phyloP scores from a whole-genome alignment of 805 yeast species.

The Huiozyma naganishii region DNA sequence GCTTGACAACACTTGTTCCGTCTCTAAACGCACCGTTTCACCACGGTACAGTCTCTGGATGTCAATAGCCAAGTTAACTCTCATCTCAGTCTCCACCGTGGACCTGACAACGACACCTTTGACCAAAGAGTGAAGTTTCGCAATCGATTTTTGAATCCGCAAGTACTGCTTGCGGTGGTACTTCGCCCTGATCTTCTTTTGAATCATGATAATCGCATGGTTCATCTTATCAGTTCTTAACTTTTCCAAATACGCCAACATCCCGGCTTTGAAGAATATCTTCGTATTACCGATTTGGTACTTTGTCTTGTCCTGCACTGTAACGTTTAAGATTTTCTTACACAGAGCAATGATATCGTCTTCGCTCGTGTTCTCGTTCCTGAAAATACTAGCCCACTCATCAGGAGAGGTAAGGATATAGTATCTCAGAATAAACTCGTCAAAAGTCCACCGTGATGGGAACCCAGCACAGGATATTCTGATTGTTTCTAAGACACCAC shows the following conservation, averaged over 20 bases:
- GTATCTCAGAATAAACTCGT: slow-evolving; percentile 83
- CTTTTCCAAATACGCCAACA: slow-evolving; percentile 85
- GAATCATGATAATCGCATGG: slow-evolving; percentile 72
- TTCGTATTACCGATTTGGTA: slow-evolving; percentile 89
- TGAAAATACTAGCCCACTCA: slow-evolving; percentile 53
- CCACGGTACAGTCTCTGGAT: slow-evolving; percentile 65
- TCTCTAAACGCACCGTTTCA: slow-evolving; percentile 34
- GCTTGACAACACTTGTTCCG: slow-evolving; percentile 19
- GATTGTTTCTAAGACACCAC: slow-evolving; percentile 97
- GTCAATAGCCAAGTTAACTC: slow-evolving; percentile 49
- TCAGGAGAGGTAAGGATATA: slow-evolving; percentile 69
- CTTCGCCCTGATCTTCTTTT: slow-evolving; percentile 64
- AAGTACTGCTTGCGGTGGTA: slow-evolving; percentile 52
- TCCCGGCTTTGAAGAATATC: slow-evolving; percentile 93
- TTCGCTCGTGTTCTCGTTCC: slow-evolving; percentile 36
- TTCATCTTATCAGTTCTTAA: slow-evolving; percentile 69
- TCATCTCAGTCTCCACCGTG: slow-evolving; percentile 43
- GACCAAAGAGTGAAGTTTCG: slow-evolving; percentile 46
- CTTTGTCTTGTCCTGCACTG: slow-evolving; percentile 55
- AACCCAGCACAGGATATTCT: slow-evolving; percentile 96
- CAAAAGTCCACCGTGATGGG: slow-evolving; percentile 93
- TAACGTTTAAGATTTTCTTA: slow-evolving; percentile 49
- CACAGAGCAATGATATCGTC: slow-evolving; percentile 56
- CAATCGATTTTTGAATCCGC: slow-evolving; percentile 43
- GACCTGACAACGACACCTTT: slow-evolving; percentile 54